These are phyloP conservation scores for Penicillium sp. DNA, from an alignment of 2,329 filamentous ascomycete species.

Conservation along the genomic window DNA sequence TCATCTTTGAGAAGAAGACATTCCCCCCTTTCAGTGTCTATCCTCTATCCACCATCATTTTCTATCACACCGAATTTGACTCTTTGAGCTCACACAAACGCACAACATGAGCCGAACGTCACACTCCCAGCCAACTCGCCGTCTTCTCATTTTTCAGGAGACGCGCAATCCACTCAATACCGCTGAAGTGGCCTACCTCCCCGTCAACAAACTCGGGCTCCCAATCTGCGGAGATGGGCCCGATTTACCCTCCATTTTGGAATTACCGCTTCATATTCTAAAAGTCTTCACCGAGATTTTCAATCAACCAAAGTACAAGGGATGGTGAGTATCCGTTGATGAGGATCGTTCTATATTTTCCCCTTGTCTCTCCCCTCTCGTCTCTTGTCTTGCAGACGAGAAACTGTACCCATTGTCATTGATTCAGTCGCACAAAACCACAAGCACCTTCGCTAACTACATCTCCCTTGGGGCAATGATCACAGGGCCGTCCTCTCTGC, in stretches of 20 bases:
- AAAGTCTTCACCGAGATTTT: constrained; percentile 37
- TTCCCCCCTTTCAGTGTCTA: not conserved
- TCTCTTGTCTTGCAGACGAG: not conserved
- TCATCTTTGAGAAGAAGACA: not conserved
- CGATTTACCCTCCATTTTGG: constrained; percentile 29
- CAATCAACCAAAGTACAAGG: constrained; percentile 34
- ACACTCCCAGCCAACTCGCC: constrained; percentile 9
- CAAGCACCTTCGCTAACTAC: too few relatives aligned
- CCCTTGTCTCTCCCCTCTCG: not conserved
- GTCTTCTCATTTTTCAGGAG: constrained; percentile 35
- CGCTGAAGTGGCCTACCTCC: constrained; percentile 25
- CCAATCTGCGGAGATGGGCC: constrained; percentile 31
- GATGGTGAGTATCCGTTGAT: constrained; percentile 23
- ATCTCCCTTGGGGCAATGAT: too few relatives aligned
- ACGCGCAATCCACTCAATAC: constrained; percentile 27
- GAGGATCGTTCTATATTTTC: not conserved
- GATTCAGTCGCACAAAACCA: too few relatives aligned
- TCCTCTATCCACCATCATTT: not conserved
- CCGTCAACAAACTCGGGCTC: constrained; percentile 34
- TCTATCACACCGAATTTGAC: not conserved
- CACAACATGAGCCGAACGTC: constrained; percentile 1
- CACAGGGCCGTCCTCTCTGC: constrained; percentile 30
- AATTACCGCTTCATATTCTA: constrained; percentile 30
- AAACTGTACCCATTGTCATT: too few relatives aligned
- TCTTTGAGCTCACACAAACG: not conserved